These are phyloP conservation scores for Trichoderma lentiforme DNA, from an alignment of 2,329 filamentous ascomycete genomes.

Conservation along the genomic window DNA sequence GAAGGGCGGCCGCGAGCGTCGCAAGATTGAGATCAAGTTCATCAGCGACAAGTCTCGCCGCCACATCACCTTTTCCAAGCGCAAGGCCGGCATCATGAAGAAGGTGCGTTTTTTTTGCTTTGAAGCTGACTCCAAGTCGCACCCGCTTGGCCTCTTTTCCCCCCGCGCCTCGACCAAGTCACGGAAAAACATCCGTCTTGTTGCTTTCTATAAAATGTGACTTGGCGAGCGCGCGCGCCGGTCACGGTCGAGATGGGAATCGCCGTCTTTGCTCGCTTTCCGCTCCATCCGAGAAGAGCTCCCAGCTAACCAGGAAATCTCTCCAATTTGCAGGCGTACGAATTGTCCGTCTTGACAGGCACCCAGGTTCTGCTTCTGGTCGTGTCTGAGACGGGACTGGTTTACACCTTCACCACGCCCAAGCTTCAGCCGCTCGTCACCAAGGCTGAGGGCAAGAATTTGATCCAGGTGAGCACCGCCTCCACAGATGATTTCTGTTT, in stretches of 20 bases:
- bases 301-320: conserved; percentile 22
- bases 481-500: neutral
- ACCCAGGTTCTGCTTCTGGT: conserved; percentile 96
- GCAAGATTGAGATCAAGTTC: conserved; percentile 99
- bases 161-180: neutral
- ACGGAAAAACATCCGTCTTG: neutral
- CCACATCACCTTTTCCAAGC: conserved; percentile 99
- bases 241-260: neutral
- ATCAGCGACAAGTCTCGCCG: conserved; percentile 99
- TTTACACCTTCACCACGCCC: conserved; percentile 97
- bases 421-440: conserved; percentile 98
- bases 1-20: conserved; percentile 93
- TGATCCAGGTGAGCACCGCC: conserved; percentile 77
- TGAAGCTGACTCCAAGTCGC: neutral
- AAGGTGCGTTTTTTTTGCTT: conserved; percentile 64
- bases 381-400: conserved; percentile 93
- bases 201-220: neutral
- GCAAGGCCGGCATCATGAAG: conserved; percentile 99
- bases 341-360: conserved; percentile 93
- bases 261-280: neutral
- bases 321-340: conserved; percentile 69
- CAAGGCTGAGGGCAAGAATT: conserved; percentile 97
- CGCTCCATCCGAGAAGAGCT: neutral
- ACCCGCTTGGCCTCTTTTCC: neutral
- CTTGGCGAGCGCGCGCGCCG: neutral